These are phyloP conservation scores for Penicillium robsamsonii DNA, from an alignment of 495 filamentous ascomycete genomes.

Conservation along the genomic window DNA sequence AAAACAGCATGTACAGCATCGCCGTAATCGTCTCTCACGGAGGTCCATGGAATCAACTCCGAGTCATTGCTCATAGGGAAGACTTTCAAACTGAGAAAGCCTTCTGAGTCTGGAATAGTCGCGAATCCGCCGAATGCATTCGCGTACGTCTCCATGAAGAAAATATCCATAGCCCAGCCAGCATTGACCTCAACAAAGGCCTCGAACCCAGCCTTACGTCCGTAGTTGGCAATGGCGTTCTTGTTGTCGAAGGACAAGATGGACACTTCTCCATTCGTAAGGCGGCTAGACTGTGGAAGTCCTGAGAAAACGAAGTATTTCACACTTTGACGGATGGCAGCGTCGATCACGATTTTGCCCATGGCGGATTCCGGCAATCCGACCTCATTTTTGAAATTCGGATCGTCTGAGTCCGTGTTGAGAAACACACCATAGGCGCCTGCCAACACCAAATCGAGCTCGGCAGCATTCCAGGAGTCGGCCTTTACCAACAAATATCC, in stretches of 20 bases:
- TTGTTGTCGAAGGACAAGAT: slow-evolving; percentile 5
- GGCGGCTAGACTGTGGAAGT: slow-evolving; percentile 12
- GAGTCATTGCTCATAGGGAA: slow-evolving; percentile 29
- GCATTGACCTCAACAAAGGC: slow-evolving; percentile 18
- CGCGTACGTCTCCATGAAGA: slow-evolving; percentile 21
- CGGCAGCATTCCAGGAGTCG: no score
- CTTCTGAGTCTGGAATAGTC: slow-evolving; percentile 19
- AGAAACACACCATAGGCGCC: slow-evolving; percentile 29
- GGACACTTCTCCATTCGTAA: slow-evolving; percentile 21
- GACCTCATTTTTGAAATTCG: slow-evolving; percentile 16
- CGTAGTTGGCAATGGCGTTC: slow-evolving; percentile 28
- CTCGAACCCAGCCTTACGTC: slow-evolving; percentile 16
- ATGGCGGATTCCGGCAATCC: slow-evolving; percentile 27
- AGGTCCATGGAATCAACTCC: slow-evolving; percentile 29
- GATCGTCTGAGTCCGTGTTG: slow-evolving; percentile 37
- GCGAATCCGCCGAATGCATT: slow-evolving; percentile 33
- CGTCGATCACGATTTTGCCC: slow-evolving; percentile 31
- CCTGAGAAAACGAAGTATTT: slow-evolving; percentile 30
- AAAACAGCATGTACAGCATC: slow-evolving; percentile 37
- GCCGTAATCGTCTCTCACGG: slow-evolving; percentile 31
- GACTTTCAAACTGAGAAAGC: slow-evolving; percentile 17
- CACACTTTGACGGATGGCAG: slow-evolving; percentile 22
- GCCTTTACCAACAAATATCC: no score
- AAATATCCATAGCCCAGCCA: slow-evolving; percentile 33
- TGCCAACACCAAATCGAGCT: no score